A percentile compares a stretch with the other conserved stretches of the same genome.
Conservation (phyloP, 345 rosid species). For the Camelina hispida region DNA sequence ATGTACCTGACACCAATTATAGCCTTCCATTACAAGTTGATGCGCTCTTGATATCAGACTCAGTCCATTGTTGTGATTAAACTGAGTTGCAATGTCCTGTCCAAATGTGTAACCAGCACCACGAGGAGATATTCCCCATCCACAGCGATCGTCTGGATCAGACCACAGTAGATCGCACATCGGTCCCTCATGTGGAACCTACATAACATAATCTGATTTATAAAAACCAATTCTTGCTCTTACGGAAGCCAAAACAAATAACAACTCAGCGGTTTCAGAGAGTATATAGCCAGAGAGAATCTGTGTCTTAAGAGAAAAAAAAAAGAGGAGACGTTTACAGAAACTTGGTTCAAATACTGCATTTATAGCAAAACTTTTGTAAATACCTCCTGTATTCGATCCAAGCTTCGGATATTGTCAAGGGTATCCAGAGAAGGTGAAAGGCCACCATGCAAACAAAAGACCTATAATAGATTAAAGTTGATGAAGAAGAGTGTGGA, state of each 20-base stretch:
- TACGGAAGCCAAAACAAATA: background rate
- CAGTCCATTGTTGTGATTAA: constrained; percentile 93
- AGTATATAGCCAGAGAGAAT: background rate
- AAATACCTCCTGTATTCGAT: constrained; percentile 88
- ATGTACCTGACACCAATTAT: constrained; percentile 47
- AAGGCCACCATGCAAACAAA: constrained; percentile 94
- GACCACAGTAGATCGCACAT: constrained; percentile 99
- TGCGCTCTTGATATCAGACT: constrained; percentile 72
- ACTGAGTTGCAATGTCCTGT: constrained; percentile 87
- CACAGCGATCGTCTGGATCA: constrained; percentile 98
- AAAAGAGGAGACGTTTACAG: background rate
- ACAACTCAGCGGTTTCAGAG: background rate
- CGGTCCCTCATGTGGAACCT: constrained; percentile 99
- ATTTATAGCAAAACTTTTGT: background rate
- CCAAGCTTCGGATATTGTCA: constrained; percentile 88
- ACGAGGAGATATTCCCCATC: constrained; percentile 99
- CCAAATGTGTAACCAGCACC: constrained; percentile 99
- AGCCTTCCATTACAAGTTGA: constrained; percentile 52
- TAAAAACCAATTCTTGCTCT: background rate
- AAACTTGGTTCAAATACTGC: background rate
- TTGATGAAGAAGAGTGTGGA: background rate
- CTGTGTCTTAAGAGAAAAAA: background rate
- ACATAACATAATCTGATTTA: constrained; percentile 2
- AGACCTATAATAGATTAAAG: constrained; percentile 51
- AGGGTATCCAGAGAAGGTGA: constrained; percentile 90